Evolutionary conservation across 805 yeast genomes (phyloP).

Genomic region (Suhomyces kilbournensis): DNA sequence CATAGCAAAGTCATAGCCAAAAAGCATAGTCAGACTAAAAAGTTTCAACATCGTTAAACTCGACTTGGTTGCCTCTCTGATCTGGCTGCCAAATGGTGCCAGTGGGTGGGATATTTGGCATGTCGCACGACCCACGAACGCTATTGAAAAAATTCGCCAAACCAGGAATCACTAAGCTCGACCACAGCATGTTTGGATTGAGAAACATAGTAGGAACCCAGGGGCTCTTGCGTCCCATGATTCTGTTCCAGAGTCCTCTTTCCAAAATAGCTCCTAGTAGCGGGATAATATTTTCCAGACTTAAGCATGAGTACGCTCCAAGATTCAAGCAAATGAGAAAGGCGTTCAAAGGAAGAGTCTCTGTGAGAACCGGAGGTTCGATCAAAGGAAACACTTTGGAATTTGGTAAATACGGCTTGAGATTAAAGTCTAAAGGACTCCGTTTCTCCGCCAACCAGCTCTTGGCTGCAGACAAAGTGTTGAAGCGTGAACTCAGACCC

Average conservation of each 20-base stretch:
- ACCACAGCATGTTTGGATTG: conserved; percentile 10
- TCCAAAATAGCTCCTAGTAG: not conserved
- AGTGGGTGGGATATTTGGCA: not conserved
- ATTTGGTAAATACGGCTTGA: conserved; percentile 81
- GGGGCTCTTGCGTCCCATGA: not conserved
- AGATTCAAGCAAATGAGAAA: conserved; percentile 64
- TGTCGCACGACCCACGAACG: not conserved
- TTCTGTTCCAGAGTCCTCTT: not conserved
- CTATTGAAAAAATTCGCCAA: not conserved
- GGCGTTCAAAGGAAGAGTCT: conserved; percentile 90
- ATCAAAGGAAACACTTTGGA: conserved; percentile 79
- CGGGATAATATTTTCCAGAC: conserved; percentile 30
- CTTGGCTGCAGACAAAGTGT: conserved; percentile 84
- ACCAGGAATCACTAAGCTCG: not conserved
- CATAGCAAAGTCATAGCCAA: not conserved
- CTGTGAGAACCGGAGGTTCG: conserved; percentile 94
- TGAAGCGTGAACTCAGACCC: conserved; percentile 81
- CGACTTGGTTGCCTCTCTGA: not conserved
- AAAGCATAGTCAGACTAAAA: not conserved
- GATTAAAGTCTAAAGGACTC: conserved; percentile 84
- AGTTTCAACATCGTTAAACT: no score
- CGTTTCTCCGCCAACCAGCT: conserved; percentile 85
- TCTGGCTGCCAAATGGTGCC: not conserved
- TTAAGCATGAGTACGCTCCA: conserved; percentile 75
- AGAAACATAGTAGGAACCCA: conserved; percentile 7